phyloP scores from a whole-genome alignment of 148 eudicot species.

The Chenopodium formosanum region DNA sequence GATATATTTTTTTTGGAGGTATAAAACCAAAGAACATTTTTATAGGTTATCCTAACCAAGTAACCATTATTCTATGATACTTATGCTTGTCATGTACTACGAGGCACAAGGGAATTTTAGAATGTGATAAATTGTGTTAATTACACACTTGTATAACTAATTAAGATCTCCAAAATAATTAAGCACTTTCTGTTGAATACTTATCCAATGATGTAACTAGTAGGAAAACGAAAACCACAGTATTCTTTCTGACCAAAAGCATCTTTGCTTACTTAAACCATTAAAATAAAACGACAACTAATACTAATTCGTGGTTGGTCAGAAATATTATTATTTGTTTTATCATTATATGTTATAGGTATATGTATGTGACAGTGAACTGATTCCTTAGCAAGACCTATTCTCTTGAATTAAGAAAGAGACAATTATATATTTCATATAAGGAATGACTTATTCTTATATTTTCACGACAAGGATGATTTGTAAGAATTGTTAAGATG shows the following conservation, averaged over 20 bases:
- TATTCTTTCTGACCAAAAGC: constrained; percentile 19
- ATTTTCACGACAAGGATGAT: neutral
- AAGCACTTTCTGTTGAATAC: neutral
- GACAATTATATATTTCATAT: neutral
- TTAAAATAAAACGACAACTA: constrained; percentile 16
- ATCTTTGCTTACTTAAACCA: constrained; percentile 19
- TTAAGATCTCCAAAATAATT: neutral
- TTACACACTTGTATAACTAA: neutral
- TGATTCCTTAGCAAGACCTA: constrained; percentile 17
- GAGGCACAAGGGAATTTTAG: neutral
- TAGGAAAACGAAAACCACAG: constrained; percentile 13
- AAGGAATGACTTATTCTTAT: constrained; percentile 17
- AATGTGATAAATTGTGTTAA: neutral
- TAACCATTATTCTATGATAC: constrained; percentile 9
- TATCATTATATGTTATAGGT: neutral
- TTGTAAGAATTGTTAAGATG: neutral
- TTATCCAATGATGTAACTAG: constrained; percentile 29
- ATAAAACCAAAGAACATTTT: neutral
- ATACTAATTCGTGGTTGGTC: constrained; percentile 13
- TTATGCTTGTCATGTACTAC: neutral
- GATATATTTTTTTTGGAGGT: no score
- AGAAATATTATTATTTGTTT: constrained; percentile 4
- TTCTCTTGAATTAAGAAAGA: constrained; percentile 12
- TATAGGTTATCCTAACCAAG: neutral
- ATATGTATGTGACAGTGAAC: constrained; percentile 7